Base-by-base conservation (phyloP, 108 stramenopile species). In the Nitzschia palea region DNA sequence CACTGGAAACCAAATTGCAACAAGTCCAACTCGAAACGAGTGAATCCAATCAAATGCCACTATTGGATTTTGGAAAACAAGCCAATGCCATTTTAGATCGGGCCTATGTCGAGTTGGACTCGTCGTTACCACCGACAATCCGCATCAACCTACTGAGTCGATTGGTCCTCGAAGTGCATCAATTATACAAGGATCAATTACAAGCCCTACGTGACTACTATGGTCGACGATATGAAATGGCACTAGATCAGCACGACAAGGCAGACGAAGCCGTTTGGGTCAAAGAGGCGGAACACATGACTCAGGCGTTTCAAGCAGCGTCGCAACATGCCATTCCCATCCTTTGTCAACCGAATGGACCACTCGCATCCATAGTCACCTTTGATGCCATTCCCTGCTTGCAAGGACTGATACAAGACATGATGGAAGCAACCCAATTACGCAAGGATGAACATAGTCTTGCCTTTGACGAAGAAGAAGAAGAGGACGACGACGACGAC, bases 371-470 rank as follows among this genome's bases (percentile, higher is more conserved):
- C 14, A 25, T 55, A 3, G 55, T 27, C 1, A 20, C 62, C 6
- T 90, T 84, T 47, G 67, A 77, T 48, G 86, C 74, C 56, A 35
- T 66, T 1, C 44, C 51, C 28, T 64, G 73, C 17, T 60, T 88
- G 28, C 51, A 77, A 20, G 92, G 89, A 15, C 72, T 94, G 66
- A 40, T 94, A 8, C 60, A 77, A 30, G 92, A 94, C 55, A 89
- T 94, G 87, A 67, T 81, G 44, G 83, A 86, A 43, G 71, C 80
- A 34, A 90, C 85, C 23, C 31, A 68, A 32, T 30, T 68, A 36
- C 62, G 59, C 31, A 71, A 78, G 31, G 71, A 81, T 17, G 82
- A 80, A 51, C 71, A 71, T 20, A 79, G 61, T 40, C 71, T 60
- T 62, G 70, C 72, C 34, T 70, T 80, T 34, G 57, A 56, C 34